Evolutionary conservation across 106 monocot species (phyloP), one percentile per base, ranked within the genome.

Genomic region (Allium cepa): DNA sequence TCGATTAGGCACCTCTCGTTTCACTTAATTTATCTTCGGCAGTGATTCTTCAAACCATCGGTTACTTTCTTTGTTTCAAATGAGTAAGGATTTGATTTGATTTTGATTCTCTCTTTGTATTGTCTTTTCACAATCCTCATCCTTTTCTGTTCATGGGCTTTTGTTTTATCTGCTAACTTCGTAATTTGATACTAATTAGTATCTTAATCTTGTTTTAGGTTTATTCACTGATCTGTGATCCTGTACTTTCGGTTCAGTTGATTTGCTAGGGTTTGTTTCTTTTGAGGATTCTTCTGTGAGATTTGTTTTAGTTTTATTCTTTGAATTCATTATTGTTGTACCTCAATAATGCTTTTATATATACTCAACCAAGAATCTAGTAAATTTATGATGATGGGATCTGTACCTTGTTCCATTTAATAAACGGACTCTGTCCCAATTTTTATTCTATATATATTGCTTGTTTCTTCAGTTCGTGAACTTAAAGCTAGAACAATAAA

Each of bases 201-300:
- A 17, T 50, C 50, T 9, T 8, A 17, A 17, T 10, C 46, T 26
- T 4, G 10, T 46, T 17, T 36, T 17, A 11, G 65, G 9, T 50
- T 49, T 16, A 1, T 26, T 11, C 26, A 9, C 11, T 7, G 49
- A 49, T 66, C 14, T 63, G 28, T 46, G 46, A 63, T 47, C 13
- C 16, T 47, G 45, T 47, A 12, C 11, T 63, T 11, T 46, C 63
- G 7, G 22, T 59, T 59, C n/a, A 26, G 46, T n/a, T 49, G 10
- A 5, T 9, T 14, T 53, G 67, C 26, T 16, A 55, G 56, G 53
- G 56, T 69, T 56, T 69, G 56, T 69, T 53, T 16, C 68, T 69
- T 69, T 69, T 69, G 68, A 69, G 68, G 68, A 66, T 50, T 51
- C 66, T 10, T 9, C 17, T 64, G 47, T 53, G 52, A 67, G 67